These are phyloP conservation scores for Fusarium gaditjirri DNA, from an alignment of 2,329 filamentous ascomycete species.

Conservation along the genomic window DNA sequence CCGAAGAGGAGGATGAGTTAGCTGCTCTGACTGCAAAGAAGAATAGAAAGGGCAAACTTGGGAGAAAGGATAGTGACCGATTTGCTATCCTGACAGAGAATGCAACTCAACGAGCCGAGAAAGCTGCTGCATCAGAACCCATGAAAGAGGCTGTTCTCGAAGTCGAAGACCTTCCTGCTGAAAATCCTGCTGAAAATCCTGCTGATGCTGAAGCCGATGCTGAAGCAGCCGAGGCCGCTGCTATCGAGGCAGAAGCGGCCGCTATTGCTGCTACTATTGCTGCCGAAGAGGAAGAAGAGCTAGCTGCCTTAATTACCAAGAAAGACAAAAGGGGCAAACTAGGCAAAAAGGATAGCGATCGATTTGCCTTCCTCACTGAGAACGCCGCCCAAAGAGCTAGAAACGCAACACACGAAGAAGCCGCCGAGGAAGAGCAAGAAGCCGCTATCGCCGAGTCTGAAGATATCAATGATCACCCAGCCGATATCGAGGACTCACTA, in stretches of 20 bases:
- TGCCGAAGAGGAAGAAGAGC: conserved; percentile 38
- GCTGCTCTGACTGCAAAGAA: conserved; percentile 50
- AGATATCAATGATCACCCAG: conserved; percentile 19
- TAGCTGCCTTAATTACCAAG: conserved; percentile 32
- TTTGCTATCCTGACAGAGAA: conserved; percentile 40
- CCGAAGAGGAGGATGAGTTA: conserved; percentile 42
- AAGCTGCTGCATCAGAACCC: conserved; percentile 35
- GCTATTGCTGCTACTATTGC: conserved; percentile 18
- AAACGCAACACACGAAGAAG: conserved; percentile 34
- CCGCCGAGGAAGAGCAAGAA: conserved; percentile 27
- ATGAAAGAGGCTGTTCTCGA: conserved; percentile 38
- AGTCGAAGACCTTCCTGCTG: conserved; percentile 3
- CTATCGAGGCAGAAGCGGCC: conserved; percentile 47
- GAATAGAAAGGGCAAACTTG: conserved; percentile 46
- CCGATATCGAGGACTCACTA: conserved; percentile 18
- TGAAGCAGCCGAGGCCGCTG: conserved; percentile 32
- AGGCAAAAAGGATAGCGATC: conserved; percentile 37
- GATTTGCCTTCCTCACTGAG: conserved; percentile 34
- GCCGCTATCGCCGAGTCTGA: conserved; percentile 30
- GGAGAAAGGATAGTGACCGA: conserved; percentile 47
- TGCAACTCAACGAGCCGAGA: conserved; percentile 31
- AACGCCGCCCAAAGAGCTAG: conserved; percentile 28
- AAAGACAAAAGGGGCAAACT: conserved; percentile 38
- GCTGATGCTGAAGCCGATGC: conserved; percentile 35
- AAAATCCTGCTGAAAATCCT: conserved; percentile 16